Conservation (phyloP, 2,329 filamentous ascomycete genomes). For the Colletotrichum zoysiae region DNA sequence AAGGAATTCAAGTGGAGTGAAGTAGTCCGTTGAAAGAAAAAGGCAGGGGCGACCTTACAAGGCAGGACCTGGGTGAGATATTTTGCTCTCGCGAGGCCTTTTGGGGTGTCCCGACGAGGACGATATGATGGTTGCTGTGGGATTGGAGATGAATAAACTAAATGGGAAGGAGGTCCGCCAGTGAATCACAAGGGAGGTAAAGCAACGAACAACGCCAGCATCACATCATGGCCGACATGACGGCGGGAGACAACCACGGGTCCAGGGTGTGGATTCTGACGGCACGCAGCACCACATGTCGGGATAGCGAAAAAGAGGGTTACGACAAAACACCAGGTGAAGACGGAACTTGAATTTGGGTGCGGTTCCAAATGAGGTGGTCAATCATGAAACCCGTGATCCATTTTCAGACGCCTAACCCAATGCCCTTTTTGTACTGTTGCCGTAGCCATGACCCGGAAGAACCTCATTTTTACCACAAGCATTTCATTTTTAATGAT, state of each 20-base stretch:
- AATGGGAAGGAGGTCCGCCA: no score
- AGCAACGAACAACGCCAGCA: not conserved
- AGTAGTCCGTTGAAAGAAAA: not conserved
- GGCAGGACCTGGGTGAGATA: not conserved
- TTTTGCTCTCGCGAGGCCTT: no score
- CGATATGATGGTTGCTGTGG: not conserved
- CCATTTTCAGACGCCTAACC: conserved; percentile 41
- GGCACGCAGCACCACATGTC: conserved; percentile 1
- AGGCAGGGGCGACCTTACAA: not conserved
- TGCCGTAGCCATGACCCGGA: conserved; percentile 31
- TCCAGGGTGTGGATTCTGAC: not conserved
- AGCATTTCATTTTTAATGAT: conserved; percentile 9
- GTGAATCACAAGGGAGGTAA: not conserved
- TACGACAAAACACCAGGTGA: conserved; percentile 13
- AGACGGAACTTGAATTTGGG: conserved; percentile 36
- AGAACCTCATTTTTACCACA: conserved; percentile 30
- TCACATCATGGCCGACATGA: not conserved
- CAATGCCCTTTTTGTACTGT: conserved; percentile 26
- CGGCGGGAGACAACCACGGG: not conserved
- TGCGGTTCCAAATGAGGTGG: conserved; percentile 18
- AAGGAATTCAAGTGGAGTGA: no score
- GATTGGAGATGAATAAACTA: not conserved
- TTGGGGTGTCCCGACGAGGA: not conserved
- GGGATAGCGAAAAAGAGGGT: not conserved
- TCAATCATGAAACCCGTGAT: conserved; percentile 39